Base-by-base conservation (phyloP, 2,329 filamentous ascomycete genomes). In the Onygenales sp. region DNA sequence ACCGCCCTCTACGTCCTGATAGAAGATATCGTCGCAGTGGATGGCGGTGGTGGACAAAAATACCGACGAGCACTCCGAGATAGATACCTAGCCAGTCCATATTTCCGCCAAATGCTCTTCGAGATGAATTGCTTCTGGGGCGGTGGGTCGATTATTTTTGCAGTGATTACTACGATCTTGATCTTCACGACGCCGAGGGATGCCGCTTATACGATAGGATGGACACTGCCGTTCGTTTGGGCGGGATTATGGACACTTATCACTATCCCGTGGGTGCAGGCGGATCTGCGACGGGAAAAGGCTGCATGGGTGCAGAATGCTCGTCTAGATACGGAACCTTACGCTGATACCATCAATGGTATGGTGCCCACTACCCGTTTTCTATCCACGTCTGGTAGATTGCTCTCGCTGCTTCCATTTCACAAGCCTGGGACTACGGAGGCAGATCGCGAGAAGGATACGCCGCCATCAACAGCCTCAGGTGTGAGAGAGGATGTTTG, bases 21-120 rank as follows among this genome's bases (percentile, higher is more conserved):
- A 31, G 84, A 87, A 66, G 84, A 87, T 60, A 76, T 85, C 27
- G 77, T 85, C 11, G 82, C 81, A 4, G 84, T 87, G 42, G 84
- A 86, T 61, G 83, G 81, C 17, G 78, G 75, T 3, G 83, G 80
- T 8, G 79, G 79, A 1, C 73, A 76, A 54, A 74, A 69, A 2
- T 83, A 78, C 58, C 72, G 79, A 44, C 70, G 75, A 59, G 75
- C 75, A 0, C 62, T 82, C 17, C 68, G 75, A 49, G 74, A 70
- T 41, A 69, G 79, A 57, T 82, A 81, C 57, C 69, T 76, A 10
- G 75, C 75, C 3, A 82, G 79, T 54, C 73, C 73, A 52, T 71
- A 73, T 51, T 82, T 83, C 60, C 69, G 79, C 44, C 69, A 69
- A 32, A 76, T 81, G 72, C 69, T 82, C 5, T 74, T 74, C 50